These are phyloP conservation scores for Boletus pseudo-olivaceus DNA, from an alignment of 768 basidiomycete species.

Conservation along the genomic window DNA sequence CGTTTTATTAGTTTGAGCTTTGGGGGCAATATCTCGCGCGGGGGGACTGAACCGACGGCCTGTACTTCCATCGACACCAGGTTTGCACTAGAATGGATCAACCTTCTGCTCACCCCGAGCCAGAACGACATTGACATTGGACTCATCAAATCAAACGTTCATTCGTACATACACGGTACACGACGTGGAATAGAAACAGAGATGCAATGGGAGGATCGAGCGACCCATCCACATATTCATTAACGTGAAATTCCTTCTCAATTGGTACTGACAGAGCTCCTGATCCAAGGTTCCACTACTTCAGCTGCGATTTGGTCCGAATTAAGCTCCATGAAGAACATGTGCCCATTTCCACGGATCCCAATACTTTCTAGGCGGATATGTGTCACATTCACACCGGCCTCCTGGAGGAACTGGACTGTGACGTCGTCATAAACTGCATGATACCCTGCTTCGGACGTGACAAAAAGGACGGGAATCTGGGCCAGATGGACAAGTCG, in stretches of 20 bases:
- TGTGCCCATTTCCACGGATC: conserved; percentile 51
- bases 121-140: neutral
- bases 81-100: neutral
- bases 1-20: neutral
- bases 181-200: too few species aligned
- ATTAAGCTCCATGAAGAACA: conserved; percentile 57
- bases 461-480: conserved; percentile 46
- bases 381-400: conserved; percentile 43
- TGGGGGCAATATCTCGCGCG: too few species aligned
- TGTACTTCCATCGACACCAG: neutral
- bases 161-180: neutral
- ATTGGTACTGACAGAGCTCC: conserved; percentile 7
- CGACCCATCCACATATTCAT: neutral
- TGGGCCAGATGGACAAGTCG: conserved; percentile 39
- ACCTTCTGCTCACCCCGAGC: neutral
- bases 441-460: conserved; percentile 50
- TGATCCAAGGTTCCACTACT: conserved; percentile 42
- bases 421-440: conserved; percentile 46
- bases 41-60: too few species aligned
- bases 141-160: neutral
- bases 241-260: neutral
- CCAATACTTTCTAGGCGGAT: conserved; percentile 40
- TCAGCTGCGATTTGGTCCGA: conserved; percentile 38
- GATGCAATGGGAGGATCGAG: neutral
- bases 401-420: conserved; percentile 41